Evolutionary conservation across 306 rosid genomes (phyloP).

Genomic region (cucumber (Cucumis sativus)): DNA sequence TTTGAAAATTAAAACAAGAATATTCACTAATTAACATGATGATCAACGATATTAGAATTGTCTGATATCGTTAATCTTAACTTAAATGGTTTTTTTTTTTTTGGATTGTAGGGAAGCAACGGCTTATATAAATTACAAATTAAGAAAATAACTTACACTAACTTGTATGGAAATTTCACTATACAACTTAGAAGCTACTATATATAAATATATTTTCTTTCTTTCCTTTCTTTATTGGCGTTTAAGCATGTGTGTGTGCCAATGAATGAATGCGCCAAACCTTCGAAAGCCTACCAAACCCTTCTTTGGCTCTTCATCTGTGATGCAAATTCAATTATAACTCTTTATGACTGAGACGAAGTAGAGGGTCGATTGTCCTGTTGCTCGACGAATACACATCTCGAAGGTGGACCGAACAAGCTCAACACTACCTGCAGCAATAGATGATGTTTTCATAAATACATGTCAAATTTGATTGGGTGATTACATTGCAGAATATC

Average conservation of each 20-base stretch:
- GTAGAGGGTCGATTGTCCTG: constrained; percentile 40
- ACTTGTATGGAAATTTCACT: background rate
- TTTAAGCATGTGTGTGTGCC: constrained; percentile 2
- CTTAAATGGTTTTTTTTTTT: background rate
- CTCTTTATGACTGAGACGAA: constrained; percentile 25
- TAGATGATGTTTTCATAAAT: background rate
- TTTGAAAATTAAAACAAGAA: background rate
- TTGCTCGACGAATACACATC: constrained; percentile 37
- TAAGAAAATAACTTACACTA: background rate
- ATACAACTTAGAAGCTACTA: background rate
- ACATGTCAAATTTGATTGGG: background rate
- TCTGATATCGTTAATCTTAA: background rate
- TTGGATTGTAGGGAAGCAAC: background rate
- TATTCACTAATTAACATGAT: background rate
- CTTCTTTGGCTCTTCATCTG: background rate
- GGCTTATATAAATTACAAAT: background rate
- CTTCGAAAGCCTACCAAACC: background rate
- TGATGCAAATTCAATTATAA: background rate
- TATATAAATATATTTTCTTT: background rate
- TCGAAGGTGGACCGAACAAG: constrained; percentile 90
- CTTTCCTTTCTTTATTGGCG: constrained; percentile 4
- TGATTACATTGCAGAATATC: background rate
- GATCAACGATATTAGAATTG: background rate
- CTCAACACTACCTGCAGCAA: constrained; percentile 71
- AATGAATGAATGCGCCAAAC: background rate